These are phyloP conservation scores for Aspergillus hortae DNA, from an alignment of 2,329 filamentous ascomycete species.

Conservation along the genomic window DNA sequence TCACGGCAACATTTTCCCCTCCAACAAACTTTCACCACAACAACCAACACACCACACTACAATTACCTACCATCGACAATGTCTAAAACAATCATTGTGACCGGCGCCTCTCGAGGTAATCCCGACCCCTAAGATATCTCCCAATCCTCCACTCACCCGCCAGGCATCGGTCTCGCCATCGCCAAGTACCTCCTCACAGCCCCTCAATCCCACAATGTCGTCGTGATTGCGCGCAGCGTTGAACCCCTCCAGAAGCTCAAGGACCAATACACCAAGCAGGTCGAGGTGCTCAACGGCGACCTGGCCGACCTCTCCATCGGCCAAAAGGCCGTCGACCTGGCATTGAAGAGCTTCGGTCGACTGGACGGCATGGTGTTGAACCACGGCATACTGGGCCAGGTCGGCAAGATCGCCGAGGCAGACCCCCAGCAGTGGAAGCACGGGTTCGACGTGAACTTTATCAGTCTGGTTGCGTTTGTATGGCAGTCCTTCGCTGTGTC, in stretches of 20 bases:
- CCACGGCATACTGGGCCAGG: constrained; percentile 76
- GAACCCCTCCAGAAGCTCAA: constrained; percentile 54
- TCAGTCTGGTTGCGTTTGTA: constrained; percentile 77
- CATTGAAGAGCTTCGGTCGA: constrained; percentile 63
- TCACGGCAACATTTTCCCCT: background rate
- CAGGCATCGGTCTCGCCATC: constrained; percentile 61
- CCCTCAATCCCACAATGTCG: constrained; percentile 51
- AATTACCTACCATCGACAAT: constrained; percentile 26
- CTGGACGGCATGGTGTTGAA: constrained; percentile 85
- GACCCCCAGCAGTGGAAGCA: constrained; percentile 71
- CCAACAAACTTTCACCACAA: background rate
- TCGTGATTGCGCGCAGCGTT: constrained; percentile 56
- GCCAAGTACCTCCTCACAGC: constrained; percentile 56
- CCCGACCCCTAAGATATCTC: background rate
- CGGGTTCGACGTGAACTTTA: constrained; percentile 80
- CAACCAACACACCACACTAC: background rate
- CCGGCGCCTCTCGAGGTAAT: constrained; percentile 60
- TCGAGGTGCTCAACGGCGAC: constrained; percentile 58
- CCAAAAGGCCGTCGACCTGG: constrained; percentile 60
- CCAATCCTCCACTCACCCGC: background rate
- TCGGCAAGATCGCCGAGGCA: constrained; percentile 65
- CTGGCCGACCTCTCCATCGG: constrained; percentile 53
- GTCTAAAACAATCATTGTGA: constrained; percentile 66
- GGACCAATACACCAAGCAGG: constrained; percentile 51
- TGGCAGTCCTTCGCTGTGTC: constrained; percentile 22